Conservation (phyloP, 139 green algal genomes). For the Diplosphaera chodatii region DNA sequence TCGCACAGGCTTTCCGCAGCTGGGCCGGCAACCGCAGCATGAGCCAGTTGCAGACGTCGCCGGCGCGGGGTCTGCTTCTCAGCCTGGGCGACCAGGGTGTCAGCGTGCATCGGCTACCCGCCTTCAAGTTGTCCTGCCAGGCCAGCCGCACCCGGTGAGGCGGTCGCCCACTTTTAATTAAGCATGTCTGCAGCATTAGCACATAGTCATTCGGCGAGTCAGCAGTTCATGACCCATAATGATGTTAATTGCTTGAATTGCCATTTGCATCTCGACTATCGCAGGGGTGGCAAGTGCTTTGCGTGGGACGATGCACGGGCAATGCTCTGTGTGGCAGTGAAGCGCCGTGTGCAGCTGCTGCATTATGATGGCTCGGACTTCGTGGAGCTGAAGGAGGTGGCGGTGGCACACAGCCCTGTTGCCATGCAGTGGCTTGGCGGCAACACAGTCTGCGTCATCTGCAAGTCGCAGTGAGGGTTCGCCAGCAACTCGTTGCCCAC, state of each 20-base stretch:
- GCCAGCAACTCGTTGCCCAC: not conserved
- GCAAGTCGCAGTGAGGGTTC: conserved; percentile 29
- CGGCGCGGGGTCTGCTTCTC: conserved; percentile 5
- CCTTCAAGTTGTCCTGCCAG: conserved; percentile 20
- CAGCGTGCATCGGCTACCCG: conserved; percentile 12
- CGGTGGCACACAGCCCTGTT: conserved; percentile 22
- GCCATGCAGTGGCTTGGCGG: conserved; percentile 26
- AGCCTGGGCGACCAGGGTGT: conserved; percentile 21
- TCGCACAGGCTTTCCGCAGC: conserved; percentile 7
- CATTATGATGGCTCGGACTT: conserved; percentile 38
- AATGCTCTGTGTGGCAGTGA: conserved; percentile 31
- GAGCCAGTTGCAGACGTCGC: not conserved
- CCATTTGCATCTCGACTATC: not conserved
- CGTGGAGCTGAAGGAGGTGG: conserved; percentile 42
- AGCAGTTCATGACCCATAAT: too few relatives aligned
- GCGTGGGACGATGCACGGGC: conserved; percentile 31
- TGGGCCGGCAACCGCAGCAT: conserved; percentile 10
- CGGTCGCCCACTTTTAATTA: too few relatives aligned
- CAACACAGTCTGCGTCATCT: conserved; percentile 30
- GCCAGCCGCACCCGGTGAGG: conserved; percentile 6
- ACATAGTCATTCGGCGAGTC: too few relatives aligned
- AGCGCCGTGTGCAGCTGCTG: conserved; percentile 31
- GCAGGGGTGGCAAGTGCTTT: conserved; percentile 17
- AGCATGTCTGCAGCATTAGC: too few relatives aligned
- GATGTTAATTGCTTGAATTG: too few relatives aligned